Evolutionary conservation across 2,329 filamentous ascomycete genomes (phyloP), one percentile per base, ranked within the genome.

Genomic region (Pestalotiopsis sp.): DNA sequence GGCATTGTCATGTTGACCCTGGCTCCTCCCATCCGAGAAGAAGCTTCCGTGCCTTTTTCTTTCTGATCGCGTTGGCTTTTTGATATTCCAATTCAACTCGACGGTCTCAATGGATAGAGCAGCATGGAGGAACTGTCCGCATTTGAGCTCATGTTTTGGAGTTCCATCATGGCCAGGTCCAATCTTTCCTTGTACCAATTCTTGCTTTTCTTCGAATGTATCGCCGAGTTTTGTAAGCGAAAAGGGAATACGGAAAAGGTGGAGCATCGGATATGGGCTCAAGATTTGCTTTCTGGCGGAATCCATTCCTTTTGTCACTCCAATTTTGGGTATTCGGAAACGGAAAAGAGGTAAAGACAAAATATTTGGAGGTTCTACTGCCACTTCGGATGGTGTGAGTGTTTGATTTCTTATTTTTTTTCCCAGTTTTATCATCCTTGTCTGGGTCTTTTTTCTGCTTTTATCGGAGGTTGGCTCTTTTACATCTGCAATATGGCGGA

Each of bases 11-110:
- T 23, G 64, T 60, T 31, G n/a, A 66, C 20, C 56, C 52, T 39
- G 58, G 58, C 23, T 68, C 59, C 45, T 38, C 25, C 38, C 45
- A 39, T 52, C 52, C 17, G 66, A 20, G 66, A 36, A 20, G n/a
- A 20, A n/a, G 13, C 52, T 59, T 38, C 14, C 9, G 31, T 25
- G 45, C 20, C 23, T 38, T 20, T 57, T 17, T 4, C 7, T 25
- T 31, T 66, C 11, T 5, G n/a, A 31, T 23, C 12, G 14, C 17
- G 12, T 36, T 62, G 31, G 14, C 64, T 23, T 38, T 27, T 58
- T 25, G 25, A 57, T 39, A 11, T 39, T 64, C 36, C 62, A 23
- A 39, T 5, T 62, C 59, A 9, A 20, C 25, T 59, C 12, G 13
- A 23, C 25, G n/a, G 20, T 13, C 13, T 23, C 58, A 27, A 17